Base-by-base conservation (phyloP, 202 grass and related monocot genomes). In the Zoysia matrella region DNA sequence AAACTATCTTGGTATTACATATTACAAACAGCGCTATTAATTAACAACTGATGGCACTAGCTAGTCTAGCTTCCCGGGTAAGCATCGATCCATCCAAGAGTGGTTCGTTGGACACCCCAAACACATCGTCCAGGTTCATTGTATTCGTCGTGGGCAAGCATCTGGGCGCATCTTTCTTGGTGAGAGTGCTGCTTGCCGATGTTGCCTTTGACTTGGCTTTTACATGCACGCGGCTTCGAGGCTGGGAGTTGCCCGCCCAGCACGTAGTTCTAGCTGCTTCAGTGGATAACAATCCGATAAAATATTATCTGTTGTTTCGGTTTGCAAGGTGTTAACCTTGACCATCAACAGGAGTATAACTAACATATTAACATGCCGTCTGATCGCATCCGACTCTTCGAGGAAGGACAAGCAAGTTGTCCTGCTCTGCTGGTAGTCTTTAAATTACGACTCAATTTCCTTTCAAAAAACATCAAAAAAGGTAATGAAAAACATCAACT, bases 121-220 rank as follows among this genome's bases (percentile, higher is more conserved):
- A 57, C 22, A 36, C 39, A 60, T 16, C 16, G 78, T 82, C 87
- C 78, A 82, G 78, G 78, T 85, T 74, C 81, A 65, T 2, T 82
- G 82, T 77, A 85, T 82, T 62, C 82, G 77, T 77, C 71, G 16
- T 46, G 40, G 46, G 3, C 82, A 85, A 85, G 82, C 58, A 51
- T 41, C 11, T 3, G 65, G 11, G 30, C 2, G 49, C 45, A 5
- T 60, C 15, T 3, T 58, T 75, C 43, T 4, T 14, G 4, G 47
- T 71, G 2, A 30, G 2, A 16, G 82, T 56, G 36, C 6, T 15
- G n/a, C 41, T 18, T 52, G 81, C 13, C 50, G 72, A 8, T 70
- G 84, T 22, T 8, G 72, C 85, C 5, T 83, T 88, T 83, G 80
- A 79, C 86, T 68, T 83, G 52, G 69, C 68, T 79, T 47, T 39